These are phyloP conservation scores for Marchantia polymorpha DNA, from an alignment of 225 moss, liverwort and hornwort genomes.

Conservation along the genomic window DNA sequence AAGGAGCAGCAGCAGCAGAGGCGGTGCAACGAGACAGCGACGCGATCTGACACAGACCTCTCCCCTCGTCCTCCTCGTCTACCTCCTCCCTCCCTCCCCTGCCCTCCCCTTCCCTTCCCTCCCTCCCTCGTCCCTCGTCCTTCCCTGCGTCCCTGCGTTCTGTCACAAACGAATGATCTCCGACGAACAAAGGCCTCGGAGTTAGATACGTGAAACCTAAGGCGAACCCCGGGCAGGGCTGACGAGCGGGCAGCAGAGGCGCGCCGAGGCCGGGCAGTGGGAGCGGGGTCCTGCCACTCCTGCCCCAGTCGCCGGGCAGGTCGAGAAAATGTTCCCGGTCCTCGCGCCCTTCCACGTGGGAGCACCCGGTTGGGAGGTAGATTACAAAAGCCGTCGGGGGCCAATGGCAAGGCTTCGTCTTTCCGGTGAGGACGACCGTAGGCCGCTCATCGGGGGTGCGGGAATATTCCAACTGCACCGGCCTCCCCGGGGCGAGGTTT, in stretches of 20 bases:
- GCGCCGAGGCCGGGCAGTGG: not conserved
- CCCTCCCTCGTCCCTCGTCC: not conserved
- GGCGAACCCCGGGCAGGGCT: not conserved
- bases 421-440: not conserved
- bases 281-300: not conserved
- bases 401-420: not conserved
- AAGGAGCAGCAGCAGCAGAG: not conserved
- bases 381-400: not conserved
- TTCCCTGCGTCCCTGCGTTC: not conserved
- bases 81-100: not conserved
- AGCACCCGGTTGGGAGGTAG: not conserved
- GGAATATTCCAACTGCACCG: not conserved
- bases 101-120: not conserved
- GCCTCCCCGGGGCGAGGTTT: not conserved
- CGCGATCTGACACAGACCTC: constrained; percentile 1
- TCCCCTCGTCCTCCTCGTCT: no score
- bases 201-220: not conserved
- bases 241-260: no score
- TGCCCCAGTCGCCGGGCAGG: not conserved
- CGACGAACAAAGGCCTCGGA: not conserved
- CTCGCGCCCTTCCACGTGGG: not conserved
- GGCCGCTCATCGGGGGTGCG: not conserved
- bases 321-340: not conserved
- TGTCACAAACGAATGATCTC: not conserved
- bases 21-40: not conserved